Conservation (phyloP, 1,284 basidiomycete species). For the Fomitopsis schrenkii region DNA sequence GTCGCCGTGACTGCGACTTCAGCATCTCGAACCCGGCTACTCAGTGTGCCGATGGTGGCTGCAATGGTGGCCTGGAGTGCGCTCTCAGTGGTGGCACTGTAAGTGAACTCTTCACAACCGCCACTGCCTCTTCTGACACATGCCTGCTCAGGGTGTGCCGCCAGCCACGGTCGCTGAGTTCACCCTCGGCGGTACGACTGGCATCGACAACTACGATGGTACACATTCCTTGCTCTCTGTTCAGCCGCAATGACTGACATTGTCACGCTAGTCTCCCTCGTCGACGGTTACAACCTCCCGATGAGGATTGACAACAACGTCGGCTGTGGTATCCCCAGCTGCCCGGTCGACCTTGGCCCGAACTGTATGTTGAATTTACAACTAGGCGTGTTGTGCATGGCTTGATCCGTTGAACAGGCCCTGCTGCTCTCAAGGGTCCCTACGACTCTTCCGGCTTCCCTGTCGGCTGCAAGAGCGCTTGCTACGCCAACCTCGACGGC, state of each 20-base stretch:
- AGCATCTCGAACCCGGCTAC: constrained; percentile 32
- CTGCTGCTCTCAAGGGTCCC: constrained; percentile 31
- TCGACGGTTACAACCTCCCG: constrained; percentile 41
- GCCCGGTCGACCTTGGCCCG: constrained; percentile 39
- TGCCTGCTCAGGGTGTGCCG: constrained; percentile 31
- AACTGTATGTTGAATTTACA: constrained; percentile 22
- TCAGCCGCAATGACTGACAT: not conserved
- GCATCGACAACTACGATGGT: constrained; percentile 40
- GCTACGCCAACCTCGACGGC: constrained; percentile 34
- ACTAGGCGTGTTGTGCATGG: not conserved
- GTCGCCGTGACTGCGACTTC: constrained; percentile 43
- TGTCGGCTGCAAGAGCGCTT: constrained; percentile 42
- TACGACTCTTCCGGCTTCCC: constrained; percentile 33
- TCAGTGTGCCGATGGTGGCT: constrained; percentile 40
- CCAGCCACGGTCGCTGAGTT: constrained; percentile 43
- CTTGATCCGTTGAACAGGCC: constrained; percentile 21
- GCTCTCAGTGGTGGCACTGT: constrained; percentile 36
- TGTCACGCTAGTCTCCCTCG: constrained; percentile 29
- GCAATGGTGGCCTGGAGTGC: constrained; percentile 44
- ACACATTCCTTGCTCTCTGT: not conserved
- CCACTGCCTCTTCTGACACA: not conserved
- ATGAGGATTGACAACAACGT: constrained; percentile 36
- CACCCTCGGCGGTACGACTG: constrained; percentile 29
- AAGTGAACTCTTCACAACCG: constrained; percentile 21
- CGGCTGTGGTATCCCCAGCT: constrained; percentile 37